These are phyloP conservation scores for Furcasterigmium sp. DNA, from an alignment of 2,329 filamentous ascomycete genomes.

Conservation along the genomic window DNA sequence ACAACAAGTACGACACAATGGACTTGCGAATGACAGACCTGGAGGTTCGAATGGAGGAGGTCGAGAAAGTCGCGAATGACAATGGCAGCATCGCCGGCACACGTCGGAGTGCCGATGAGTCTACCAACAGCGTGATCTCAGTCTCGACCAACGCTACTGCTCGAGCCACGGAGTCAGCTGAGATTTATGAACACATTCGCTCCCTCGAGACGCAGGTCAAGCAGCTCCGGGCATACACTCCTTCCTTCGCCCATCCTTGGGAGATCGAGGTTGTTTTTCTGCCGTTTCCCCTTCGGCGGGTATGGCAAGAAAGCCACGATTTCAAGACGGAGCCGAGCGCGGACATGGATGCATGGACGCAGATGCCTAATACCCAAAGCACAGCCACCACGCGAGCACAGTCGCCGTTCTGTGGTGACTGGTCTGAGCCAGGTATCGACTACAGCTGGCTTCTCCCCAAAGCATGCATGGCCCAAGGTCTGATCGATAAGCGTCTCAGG, in stretches of 20 bases:
- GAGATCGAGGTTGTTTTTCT: conserved; percentile 71
- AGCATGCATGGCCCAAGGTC: conserved; percentile 58
- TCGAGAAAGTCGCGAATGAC: conserved; percentile 49
- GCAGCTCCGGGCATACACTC: conserved; percentile 54
- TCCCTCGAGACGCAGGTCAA: conserved; percentile 43
- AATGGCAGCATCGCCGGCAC: conserved; percentile 32
- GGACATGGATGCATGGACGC: conserved; percentile 48
- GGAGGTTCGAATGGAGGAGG: conserved; percentile 57
- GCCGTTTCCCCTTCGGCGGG: conserved; percentile 57
- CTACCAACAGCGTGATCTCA: conserved; percentile 40
- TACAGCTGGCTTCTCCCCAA: conserved; percentile 63
- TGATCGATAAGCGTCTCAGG: conserved; percentile 64
- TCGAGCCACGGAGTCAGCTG: conserved; percentile 33
- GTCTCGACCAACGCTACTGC: conserved; percentile 36
- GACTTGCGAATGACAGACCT: conserved; percentile 66
- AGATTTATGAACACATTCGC: conserved; percentile 46
- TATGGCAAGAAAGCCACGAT: conserved; percentile 47
- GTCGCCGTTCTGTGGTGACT: conserved; percentile 42
- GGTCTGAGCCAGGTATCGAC: conserved; percentile 37
- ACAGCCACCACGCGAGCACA: conserved; percentile 38
- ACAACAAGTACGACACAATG: conserved; percentile 60
- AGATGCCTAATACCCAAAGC: conserved; percentile 43
- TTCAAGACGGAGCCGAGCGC: conserved; percentile 33
- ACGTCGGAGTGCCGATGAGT: conserved; percentile 29
- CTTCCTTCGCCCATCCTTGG: conserved; percentile 62